Conservation (phyloP, 495 filamentous ascomycete species). For the Trichocladium antarcticum region DNA sequence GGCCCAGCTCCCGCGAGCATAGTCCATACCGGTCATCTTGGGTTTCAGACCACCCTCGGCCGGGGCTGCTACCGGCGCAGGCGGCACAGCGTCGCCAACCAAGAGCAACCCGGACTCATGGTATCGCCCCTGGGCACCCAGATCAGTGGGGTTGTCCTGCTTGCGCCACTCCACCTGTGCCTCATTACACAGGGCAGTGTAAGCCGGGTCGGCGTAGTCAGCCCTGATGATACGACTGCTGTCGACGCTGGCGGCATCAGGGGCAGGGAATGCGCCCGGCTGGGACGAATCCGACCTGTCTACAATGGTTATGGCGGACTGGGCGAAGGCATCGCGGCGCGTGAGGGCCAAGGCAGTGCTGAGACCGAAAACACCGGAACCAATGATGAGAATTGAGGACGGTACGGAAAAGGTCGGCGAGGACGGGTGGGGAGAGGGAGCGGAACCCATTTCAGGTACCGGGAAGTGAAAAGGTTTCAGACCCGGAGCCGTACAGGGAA, state of each 20-base stretch:
- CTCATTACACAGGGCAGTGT: constrained; percentile 54
- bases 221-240: constrained; percentile 67
- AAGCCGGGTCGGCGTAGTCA: constrained; percentile 67
- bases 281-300: constrained; percentile 47
- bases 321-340: constrained; percentile 42
- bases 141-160: constrained; percentile 35
- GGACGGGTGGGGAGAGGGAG: constrained; percentile 14
- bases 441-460: constrained; percentile 4
- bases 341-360: constrained; percentile 56
- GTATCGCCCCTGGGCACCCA: constrained; percentile 60
- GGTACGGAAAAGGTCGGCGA: constrained; percentile 20
- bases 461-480: no score
- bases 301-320: constrained; percentile 52
- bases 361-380: constrained; percentile 67
- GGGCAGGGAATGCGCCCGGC: constrained; percentile 46
- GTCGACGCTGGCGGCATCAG: constrained; percentile 62
- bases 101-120: constrained; percentile 64
- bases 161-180: constrained; percentile 65
- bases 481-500: background rate
- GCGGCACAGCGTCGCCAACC: constrained; percentile 37
- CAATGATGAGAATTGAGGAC: constrained; percentile 58
- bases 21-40: constrained; percentile 45
- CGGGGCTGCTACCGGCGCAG: constrained; percentile 2
- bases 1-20: constrained; percentile 53
- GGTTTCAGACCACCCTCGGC: constrained; percentile 26